A percentile compares a stretch with the other conserved stretches of the same genome.
Conservation (phyloP, 2,329 filamentous ascomycete genomes). For the Fusarium sp. region DNA sequence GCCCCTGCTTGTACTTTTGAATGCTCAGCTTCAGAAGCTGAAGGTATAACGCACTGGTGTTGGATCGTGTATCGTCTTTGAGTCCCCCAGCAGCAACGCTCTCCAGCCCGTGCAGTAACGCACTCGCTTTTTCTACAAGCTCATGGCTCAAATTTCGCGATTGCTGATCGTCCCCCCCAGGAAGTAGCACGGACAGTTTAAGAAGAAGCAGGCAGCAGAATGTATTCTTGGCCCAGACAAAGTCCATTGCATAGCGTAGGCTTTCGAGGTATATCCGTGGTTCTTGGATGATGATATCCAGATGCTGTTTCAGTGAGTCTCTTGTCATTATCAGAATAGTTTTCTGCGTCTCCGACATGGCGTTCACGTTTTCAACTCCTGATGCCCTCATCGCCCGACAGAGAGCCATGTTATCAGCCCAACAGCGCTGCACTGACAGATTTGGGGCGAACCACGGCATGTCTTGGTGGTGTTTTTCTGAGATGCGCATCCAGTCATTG, state of each 20-base stretch:
- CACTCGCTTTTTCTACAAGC: neutral
- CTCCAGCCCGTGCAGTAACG: neutral
- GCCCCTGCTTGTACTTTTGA: conserved; percentile 18
- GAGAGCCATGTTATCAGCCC: conserved; percentile 25
- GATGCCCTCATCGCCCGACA: conserved; percentile 17
- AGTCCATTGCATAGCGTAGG: conserved; percentile 21
- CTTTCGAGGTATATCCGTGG: conserved; percentile 19
- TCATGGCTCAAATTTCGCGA: neutral
- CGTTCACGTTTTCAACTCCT: conserved; percentile 17
- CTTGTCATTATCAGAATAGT: conserved; percentile 13
- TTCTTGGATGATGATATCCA: conserved; percentile 16
- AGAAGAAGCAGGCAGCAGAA: conserved; percentile 20
- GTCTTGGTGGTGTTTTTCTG: neutral
- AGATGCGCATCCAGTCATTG: conserved; percentile 21
- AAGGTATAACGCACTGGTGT: conserved; percentile 8
- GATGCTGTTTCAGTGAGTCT: conserved; percentile 9
- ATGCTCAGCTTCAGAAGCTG: conserved; percentile 17
- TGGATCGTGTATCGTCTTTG: conserved; percentile 8
- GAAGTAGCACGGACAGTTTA: conserved; percentile 6
- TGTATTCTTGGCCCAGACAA: conserved; percentile 21
- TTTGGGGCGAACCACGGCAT: conserved; percentile 27
- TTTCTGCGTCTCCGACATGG: conserved; percentile 13
- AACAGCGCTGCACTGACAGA: conserved; percentile 9
- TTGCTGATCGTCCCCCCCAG: neutral
- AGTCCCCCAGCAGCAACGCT: neutral